A percentile compares a stretch with the other conserved stretches of the same genome.
phyloP scores from a whole-genome alignment of 2,329 filamentous ascomycete species.

The Fusarium sublunatum region DNA sequence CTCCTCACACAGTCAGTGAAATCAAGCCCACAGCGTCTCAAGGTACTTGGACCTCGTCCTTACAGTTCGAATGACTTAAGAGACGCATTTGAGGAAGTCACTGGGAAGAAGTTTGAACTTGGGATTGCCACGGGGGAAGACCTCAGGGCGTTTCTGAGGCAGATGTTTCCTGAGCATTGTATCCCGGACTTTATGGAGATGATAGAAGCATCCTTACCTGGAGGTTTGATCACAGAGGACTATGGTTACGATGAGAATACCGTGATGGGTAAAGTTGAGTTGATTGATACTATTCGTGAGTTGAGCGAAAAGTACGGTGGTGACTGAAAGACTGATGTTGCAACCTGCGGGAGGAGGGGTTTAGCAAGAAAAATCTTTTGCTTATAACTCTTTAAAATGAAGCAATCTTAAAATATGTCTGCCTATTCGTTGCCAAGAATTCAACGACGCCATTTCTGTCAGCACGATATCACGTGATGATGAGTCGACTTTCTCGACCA shows the following conservation, averaged over 20 bases:
- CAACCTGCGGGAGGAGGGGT: not conserved
- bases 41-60: slow-evolving; percentile 45
- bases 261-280: slow-evolving; percentile 38
- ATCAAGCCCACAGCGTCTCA: slow-evolving; percentile 24
- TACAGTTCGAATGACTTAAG: slow-evolving; percentile 47
- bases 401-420: not conserved
- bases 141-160: slow-evolving; percentile 38
- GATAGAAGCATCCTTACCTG: slow-evolving; percentile 41
- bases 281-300: slow-evolving; percentile 39
- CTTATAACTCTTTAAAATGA: no score
- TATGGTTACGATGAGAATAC: slow-evolving; percentile 40
- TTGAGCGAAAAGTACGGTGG: not conserved
- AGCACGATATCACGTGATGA: not conserved
- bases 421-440: no score
- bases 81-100: slow-evolving; percentile 42
- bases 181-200: slow-evolving; percentile 46
- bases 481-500: not conserved
- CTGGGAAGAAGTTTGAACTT: slow-evolving; percentile 38
- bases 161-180: slow-evolving; percentile 34
- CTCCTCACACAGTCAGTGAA: slow-evolving; percentile 28
- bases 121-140: slow-evolving; percentile 36
- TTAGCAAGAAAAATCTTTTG: no score
- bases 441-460: not conserved
- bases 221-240: slow-evolving; percentile 43
- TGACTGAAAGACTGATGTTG: not conserved